Evolutionary conservation across 768 basidiomycete genomes (phyloP).

Genomic region (Phylloporus sp.): DNA sequence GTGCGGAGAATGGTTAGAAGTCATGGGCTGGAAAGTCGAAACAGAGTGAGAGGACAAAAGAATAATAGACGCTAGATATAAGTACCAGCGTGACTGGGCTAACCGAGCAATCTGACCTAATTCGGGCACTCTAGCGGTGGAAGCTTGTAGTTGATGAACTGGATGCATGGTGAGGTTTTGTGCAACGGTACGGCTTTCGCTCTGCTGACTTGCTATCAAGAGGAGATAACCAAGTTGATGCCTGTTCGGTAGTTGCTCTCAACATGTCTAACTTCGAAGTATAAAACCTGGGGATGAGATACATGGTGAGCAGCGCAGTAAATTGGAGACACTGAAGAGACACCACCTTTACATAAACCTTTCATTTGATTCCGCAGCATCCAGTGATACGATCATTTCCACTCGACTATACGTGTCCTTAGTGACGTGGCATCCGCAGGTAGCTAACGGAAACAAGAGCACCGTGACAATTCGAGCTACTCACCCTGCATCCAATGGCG

Average conservation of each 20-base stretch:
- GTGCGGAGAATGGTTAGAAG: neutral
- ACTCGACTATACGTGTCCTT: neutral
- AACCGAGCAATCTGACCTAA: neutral
- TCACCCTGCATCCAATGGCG: too few relatives aligned
- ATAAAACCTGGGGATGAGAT: too few relatives aligned
- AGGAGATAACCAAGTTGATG: constrained; percentile 9
- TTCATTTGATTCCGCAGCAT: too few relatives aligned
- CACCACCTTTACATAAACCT: too few relatives aligned
- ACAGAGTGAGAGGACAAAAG: neutral
- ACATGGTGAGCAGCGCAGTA: too few relatives aligned
- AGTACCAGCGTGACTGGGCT: neutral
- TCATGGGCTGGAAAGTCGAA: neutral
- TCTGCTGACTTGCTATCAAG: too few relatives aligned
- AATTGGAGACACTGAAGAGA: too few relatives aligned
- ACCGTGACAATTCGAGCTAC: too few relatives aligned
- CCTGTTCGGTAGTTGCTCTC: too few relatives aligned
- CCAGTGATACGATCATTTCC: constrained; percentile 9
- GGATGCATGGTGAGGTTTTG: neutral
- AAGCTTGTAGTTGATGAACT: neutral
- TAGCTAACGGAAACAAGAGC: too few relatives aligned
- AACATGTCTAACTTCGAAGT: too few relatives aligned
- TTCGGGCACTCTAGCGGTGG: neutral
- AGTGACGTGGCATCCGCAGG: too few relatives aligned
- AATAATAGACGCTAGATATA: neutral
- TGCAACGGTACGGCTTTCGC: neutral